Conservation (phyloP, 306 rosid genomes). For the Cucumis cinereus region DNA sequence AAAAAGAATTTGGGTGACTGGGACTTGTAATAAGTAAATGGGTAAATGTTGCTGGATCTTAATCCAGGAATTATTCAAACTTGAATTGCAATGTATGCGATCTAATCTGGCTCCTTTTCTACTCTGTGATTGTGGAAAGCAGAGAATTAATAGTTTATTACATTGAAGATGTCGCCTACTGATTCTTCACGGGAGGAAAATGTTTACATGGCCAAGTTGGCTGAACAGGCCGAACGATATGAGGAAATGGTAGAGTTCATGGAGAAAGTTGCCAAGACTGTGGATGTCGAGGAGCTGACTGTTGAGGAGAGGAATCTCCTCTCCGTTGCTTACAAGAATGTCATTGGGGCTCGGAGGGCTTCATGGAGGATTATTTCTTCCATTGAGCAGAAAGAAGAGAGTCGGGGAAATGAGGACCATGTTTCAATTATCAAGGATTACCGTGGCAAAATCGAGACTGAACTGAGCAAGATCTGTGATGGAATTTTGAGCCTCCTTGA, state of each 20-base stretch:
- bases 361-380: slow-evolving; percentile 96
- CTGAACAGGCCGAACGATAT: slow-evolving; percentile 83
- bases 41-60: neutral
- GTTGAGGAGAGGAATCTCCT: slow-evolving; percentile 89
- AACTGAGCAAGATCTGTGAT: slow-evolving; percentile 92
- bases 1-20: neutral
- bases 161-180: slow-evolving; percentile 27
- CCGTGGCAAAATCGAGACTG: slow-evolving; percentile 66
- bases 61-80: neutral
- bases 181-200: slow-evolving; percentile 72
- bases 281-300: slow-evolving; percentile 66
- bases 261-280: slow-evolving; percentile 87
- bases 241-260: slow-evolving; percentile 98
- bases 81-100: neutral
- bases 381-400: slow-evolving; percentile 97
- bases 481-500: slow-evolving; percentile 80
- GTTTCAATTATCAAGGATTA: slow-evolving; percentile 68
- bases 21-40: neutral
- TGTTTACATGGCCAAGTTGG: slow-evolving; percentile 87
- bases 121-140: neutral
- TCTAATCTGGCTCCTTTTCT: neutral
- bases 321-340: slow-evolving; percentile 92
- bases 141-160: neutral
- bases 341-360: slow-evolving; percentile 92
- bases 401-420: slow-evolving; percentile 81